phyloP scores from a whole-genome alignment of 2,329 filamentous ascomycete species.

The Rosellinia necatrix region DNA sequence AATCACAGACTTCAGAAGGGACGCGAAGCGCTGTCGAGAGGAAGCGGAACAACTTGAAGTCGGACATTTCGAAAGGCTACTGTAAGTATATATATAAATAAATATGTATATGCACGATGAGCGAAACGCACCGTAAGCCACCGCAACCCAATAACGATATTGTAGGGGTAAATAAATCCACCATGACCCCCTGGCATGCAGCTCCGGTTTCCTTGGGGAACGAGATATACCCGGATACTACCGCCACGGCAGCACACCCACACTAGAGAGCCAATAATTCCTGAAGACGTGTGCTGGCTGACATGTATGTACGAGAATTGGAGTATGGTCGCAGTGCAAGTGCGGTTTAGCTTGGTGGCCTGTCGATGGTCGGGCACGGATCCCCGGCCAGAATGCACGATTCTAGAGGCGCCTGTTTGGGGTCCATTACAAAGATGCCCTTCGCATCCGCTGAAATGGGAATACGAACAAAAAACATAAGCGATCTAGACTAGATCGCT shows the following conservation, averaged over 20 bases:
- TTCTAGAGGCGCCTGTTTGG: conserved; percentile 28
- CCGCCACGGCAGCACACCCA: conserved; percentile 31
- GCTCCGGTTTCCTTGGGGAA: conserved; percentile 29
- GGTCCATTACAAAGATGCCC: conserved; percentile 14
- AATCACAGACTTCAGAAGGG: conserved; percentile 5
- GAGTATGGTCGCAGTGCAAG: conserved; percentile 23
- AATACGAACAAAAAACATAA: conserved; percentile 12
- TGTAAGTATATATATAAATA: conserved; percentile 15
- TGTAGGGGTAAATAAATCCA: conserved; percentile 29
- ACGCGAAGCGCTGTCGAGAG: conserved; percentile 9
- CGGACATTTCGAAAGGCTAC: conserved; percentile 19
- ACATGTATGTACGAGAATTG: conserved; percentile 19
- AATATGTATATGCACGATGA: conserved; percentile 23
- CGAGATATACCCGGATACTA: conserved; percentile 41
- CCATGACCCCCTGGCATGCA: conserved; percentile 32
- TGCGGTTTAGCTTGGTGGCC: conserved; percentile 9
- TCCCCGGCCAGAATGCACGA: conserved; percentile 11
- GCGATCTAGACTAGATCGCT: conserved; percentile 27
- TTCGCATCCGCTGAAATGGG: conserved; percentile 17
- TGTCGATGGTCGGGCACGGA: conserved; percentile 13
- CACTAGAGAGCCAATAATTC: conserved; percentile 26
- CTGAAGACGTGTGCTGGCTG: conserved; percentile 20
- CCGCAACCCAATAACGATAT: conserved; percentile 17
- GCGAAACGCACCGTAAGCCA: conserved; percentile 9
- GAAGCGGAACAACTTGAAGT: conserved; percentile 19